phyloP scores from a whole-genome alignment of 805 yeast species.

The Debaryomyces hansenii region DNA sequence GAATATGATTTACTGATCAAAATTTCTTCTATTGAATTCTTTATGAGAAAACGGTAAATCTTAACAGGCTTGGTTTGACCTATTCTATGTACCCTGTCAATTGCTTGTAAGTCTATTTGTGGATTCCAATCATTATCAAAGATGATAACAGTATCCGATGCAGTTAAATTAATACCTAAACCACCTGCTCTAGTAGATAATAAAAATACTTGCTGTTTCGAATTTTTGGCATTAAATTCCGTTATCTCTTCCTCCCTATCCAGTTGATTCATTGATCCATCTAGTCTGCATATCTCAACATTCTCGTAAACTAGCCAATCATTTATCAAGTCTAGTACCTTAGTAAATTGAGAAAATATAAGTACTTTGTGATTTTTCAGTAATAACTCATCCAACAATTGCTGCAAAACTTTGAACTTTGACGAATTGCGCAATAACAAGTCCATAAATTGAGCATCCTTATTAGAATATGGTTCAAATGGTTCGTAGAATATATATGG shows the following conservation, averaged over 20 bases:
- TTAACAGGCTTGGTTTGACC: conserved; percentile 87
- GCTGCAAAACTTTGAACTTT: conserved; percentile 69
- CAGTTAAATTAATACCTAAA: conserved; percentile 79
- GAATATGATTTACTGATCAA: conserved; percentile 75
- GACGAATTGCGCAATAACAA: conserved; percentile 57
- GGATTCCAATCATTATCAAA: conserved; percentile 98
- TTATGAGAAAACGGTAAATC: conserved; percentile 73
- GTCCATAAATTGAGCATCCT: conserved; percentile 29
- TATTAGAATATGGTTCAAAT: conserved; percentile 40
- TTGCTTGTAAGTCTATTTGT: conserved; percentile 93
- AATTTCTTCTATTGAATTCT: conserved; percentile 81
- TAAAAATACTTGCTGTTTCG: conserved; percentile 53
- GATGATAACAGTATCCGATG: conserved; percentile 86
- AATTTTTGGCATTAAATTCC: conserved; percentile 39
- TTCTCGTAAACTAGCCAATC: conserved; percentile 64
- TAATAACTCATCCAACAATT: conserved; percentile 54
- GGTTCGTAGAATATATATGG: conserved; percentile 86
- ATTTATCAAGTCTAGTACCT: conserved; percentile 74
- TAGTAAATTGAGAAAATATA: conserved; percentile 84
- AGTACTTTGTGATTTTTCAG: conserved; percentile 63
- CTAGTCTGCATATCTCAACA: conserved; percentile 58
- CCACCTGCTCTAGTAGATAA: conserved; percentile 95
- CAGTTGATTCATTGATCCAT: conserved; percentile 69
- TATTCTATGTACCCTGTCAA: conserved; percentile 92
- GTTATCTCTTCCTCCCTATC: conserved; percentile 66